Base-by-base conservation (phyloP, 73 alveolate genomes). In the Diophrys sp. region DNA sequence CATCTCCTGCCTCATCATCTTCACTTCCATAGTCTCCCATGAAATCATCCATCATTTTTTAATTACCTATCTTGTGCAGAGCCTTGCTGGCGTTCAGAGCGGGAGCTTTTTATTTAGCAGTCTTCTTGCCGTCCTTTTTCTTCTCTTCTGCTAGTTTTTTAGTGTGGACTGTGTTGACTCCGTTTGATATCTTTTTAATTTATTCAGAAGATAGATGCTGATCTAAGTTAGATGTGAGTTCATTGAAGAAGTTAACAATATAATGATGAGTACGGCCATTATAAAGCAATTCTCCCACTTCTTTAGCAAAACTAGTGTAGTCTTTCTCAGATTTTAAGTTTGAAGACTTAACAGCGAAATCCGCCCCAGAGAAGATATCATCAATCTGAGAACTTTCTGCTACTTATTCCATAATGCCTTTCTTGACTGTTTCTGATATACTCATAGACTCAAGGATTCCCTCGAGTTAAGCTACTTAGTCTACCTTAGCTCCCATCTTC, bases 1-100 rank as follows among this genome's bases (percentile, higher is more conserved):
- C 85, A 30, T 62, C 85, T n/a, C 34, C 85, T 8, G 70, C 85
- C 33, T 57, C 24, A 1, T 29, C 83, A 14, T 54, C 77, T 2
- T 66, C 85, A n/a, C 69, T 80, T 68, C 80, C 87, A 71, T 78
- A 78, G 25, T 70, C 78, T 18, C 87, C 87, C 62, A 78, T 78
- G 33, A 70, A 23, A n/a, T 66, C 67, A 70, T 25, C 5, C 34
- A 70, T 70, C 29, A 78, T 32, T 29, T 29, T 33, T 11, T 75
- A 31, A 33, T 77, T 67, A 2, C 67, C 2, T 33, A 33, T 26
- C 23, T 70, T 44, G 18, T 44, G 5, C 18, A 44, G n/a, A 44
- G 62, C 56, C 56, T 78, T 78, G 1, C 80, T 78, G 26, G 73
- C 62, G n/a, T 73, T 31, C 14, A 78, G 29, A 31, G 72, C 57